Evolutionary conservation across 2,329 filamentous ascomycete genomes (phyloP).

Genomic region (Cladorrhinum sp.): DNA sequence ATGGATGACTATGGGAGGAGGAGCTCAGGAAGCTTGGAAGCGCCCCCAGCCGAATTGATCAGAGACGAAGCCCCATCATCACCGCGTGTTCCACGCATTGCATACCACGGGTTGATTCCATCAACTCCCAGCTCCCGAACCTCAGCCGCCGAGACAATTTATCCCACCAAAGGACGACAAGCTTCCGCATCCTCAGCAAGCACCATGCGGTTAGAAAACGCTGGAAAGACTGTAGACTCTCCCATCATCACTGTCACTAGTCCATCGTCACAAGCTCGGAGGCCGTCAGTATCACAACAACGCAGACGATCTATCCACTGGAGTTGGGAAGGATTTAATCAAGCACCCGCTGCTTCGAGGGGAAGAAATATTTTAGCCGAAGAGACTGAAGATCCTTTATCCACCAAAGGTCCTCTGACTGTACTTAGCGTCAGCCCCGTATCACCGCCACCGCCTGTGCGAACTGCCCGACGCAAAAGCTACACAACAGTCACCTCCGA

Average conservation of each 20-base stretch:
- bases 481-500: not conserved
- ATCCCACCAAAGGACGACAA: constrained; percentile 11
- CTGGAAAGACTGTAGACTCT: constrained; percentile 1
- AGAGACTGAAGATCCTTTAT: constrained; percentile 16
- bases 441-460: constrained; percentile 10
- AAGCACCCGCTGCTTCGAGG: not conserved
- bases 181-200: constrained; percentile 18
- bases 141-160: constrained; percentile 20
- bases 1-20: constrained; percentile 40
- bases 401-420: not conserved
- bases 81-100: constrained; percentile 31
- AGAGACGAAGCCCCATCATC: not conserved
- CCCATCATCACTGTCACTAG: not conserved
- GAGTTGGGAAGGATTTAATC: constrained; percentile 25
- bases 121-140: constrained; percentile 29
- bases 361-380: constrained; percentile 10
- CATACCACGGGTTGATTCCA: constrained; percentile 34
- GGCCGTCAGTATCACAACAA: not conserved
- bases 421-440: not conserved
- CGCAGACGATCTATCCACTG: constrained; percentile 15
- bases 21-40: constrained; percentile 19
- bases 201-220: constrained; percentile 5
- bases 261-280: not conserved
- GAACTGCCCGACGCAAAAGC: not conserved
- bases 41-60: not conserved